A percentile compares a stretch with the other conserved stretches of the same genome.
phyloP scores from a whole-genome alignment of 352 stramenopile genomes.

The Phytophthora sp. region DNA sequence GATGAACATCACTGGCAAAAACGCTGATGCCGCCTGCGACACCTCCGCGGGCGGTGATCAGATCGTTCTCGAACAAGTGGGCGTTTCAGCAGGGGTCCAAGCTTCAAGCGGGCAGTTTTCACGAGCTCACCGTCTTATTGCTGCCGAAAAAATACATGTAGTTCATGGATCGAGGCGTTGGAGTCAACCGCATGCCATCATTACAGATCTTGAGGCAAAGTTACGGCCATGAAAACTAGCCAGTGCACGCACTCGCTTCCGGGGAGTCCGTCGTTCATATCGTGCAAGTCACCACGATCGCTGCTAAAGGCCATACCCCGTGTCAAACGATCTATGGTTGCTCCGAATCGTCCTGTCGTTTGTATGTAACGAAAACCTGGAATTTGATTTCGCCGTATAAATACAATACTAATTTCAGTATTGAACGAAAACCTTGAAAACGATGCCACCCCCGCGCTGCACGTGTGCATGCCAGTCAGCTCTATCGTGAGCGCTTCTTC shows the following conservation, averaged over 20 bases:
- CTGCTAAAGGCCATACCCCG: slow-evolving; percentile 17
- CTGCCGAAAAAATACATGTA: too few relatives aligned
- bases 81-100: too few relatives aligned
- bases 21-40: too few relatives aligned
- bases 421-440: too few relatives aligned
- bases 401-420: slow-evolving; percentile 1
- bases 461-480: not conserved
- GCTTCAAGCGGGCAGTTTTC: too few relatives aligned
- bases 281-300: not conserved
- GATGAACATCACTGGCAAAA: too few relatives aligned
- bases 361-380: slow-evolving; percentile 9
- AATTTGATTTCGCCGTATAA: slow-evolving; percentile 1
- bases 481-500: too few relatives aligned
- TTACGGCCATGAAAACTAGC: slow-evolving; percentile 18
- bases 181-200: too few relatives aligned
- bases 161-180: too few relatives aligned
- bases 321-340: not conserved
- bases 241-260: slow-evolving; percentile 14
- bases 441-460: not conserved
- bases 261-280: not conserved
- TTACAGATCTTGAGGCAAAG: not conserved
- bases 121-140: too few relatives aligned
- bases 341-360: not conserved
- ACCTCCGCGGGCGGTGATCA: too few relatives aligned
- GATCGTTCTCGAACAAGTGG: too few relatives aligned